These are phyloP conservation scores for Trichophyton equinum DNA, from an alignment of 2,329 filamentous ascomycete genomes.

Conservation along the genomic window DNA sequence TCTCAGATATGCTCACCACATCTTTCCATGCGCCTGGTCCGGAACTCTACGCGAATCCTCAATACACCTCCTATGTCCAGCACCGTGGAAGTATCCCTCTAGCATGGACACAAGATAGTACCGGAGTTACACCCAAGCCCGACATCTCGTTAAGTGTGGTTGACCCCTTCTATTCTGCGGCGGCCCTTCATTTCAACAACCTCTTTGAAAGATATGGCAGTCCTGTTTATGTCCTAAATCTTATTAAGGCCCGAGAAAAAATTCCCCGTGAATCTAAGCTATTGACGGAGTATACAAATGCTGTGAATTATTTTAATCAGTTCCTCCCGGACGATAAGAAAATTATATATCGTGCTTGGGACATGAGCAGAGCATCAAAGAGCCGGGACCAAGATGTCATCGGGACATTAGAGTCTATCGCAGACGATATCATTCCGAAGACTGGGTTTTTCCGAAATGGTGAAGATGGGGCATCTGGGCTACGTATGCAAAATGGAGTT, in stretches of 20 bases:
- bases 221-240: constrained; percentile 79
- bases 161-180: constrained; percentile 89
- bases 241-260: constrained; percentile 80
- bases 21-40: constrained; percentile 89
- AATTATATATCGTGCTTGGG: constrained; percentile 90
- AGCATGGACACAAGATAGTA: constrained; percentile 95
- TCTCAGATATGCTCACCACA: constrained; percentile 85
- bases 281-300: constrained; percentile 72
- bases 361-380: constrained; percentile 95
- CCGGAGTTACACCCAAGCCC: constrained; percentile 88
- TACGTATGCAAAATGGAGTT: constrained; percentile 76
- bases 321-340: constrained; percentile 73
- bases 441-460: constrained; percentile 96
- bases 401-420: constrained; percentile 75
- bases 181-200: constrained; percentile 88
- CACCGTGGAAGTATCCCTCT: constrained; percentile 93
- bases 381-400: constrained; percentile 89
- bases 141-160: constrained; percentile 92
- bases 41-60: constrained; percentile 71
- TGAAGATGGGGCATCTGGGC: constrained; percentile 51
- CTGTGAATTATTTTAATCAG: constrained; percentile 86
- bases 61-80: constrained; percentile 92
- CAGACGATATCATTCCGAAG: constrained; percentile 68
- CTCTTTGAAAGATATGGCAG: constrained; percentile 87
- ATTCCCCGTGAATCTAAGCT: constrained; percentile 86